A percentile compares a stretch with the other conserved stretches of the same genome.
Evolutionary conservation across 2,329 filamentous ascomycete species (phyloP).

Genomic region (Arthrobotrys entomopaga): DNA sequence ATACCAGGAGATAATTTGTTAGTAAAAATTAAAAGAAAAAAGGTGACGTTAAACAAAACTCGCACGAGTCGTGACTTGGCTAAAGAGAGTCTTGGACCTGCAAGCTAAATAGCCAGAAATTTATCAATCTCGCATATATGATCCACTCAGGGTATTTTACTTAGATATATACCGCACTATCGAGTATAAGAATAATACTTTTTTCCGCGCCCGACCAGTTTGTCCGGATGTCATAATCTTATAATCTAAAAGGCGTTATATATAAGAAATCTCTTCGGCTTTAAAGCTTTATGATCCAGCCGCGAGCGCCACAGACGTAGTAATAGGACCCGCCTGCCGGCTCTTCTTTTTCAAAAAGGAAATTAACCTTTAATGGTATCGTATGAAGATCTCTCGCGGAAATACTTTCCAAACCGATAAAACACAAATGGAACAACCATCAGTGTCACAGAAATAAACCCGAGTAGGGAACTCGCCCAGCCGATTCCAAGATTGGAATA

Average conservation of each 20-base stretch:
- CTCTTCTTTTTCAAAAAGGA: background rate
- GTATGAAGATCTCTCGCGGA: constrained; percentile 58
- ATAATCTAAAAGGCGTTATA: no score
- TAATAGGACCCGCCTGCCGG: background rate
- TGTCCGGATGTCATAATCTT: background rate
- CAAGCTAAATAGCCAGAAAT: constrained; percentile 42
- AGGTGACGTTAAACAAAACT: constrained; percentile 15
- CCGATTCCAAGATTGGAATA: constrained; percentile 62
- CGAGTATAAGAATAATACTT: no score
- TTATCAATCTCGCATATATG: constrained; percentile 41
- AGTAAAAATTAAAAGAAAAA: constrained; percentile 10
- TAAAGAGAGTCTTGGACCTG: constrained; percentile 12
- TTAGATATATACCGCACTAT: constrained; percentile 46
- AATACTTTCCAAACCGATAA: constrained; percentile 65
- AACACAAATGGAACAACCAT: constrained; percentile 68
- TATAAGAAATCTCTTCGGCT: background rate
- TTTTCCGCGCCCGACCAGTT: constrained; percentile 2
- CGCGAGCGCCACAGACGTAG: constrained; percentile 19
- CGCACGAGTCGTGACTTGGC: background rate
- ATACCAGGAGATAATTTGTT: background rate
- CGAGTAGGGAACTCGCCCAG: constrained; percentile 64
- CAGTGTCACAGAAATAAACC: constrained; percentile 65
- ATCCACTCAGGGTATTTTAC: constrained; percentile 35
- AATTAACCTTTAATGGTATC: constrained; percentile 47
- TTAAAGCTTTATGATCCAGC: background rate